These are phyloP conservation scores for Leishmania amazonensis DNA, from an alignment of 208 protist genomes.

Conservation along the genomic window DNA sequence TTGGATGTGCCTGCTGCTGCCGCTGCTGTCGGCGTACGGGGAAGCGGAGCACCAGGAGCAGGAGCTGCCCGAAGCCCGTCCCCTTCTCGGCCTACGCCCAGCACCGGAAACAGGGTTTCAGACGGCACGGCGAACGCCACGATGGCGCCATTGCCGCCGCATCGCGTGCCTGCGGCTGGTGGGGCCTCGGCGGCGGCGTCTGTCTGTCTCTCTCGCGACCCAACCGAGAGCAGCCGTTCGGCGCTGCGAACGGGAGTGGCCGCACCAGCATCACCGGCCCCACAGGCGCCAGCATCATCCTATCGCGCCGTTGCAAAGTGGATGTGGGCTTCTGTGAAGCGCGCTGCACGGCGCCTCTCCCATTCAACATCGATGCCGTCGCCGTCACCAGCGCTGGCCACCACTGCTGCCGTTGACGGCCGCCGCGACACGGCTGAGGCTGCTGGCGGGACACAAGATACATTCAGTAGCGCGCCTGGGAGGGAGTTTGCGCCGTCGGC, in stretches of 20 bases:
- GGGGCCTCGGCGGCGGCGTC: neutral
- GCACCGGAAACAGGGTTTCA: neutral
- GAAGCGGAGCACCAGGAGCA: neutral
- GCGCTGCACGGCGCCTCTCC: constrained; percentile 20
- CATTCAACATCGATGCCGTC: neutral
- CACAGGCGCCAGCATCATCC: neutral
- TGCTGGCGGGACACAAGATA: neutral
- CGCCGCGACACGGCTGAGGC: neutral
- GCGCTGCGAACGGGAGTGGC: neutral
- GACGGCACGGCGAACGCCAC: neutral
- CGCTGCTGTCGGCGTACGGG: neutral
- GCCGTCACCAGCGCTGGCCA: neutral
- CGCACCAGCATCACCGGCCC: constrained; percentile 3
- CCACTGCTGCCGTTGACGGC: neutral
- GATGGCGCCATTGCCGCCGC: neutral
- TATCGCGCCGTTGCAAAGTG: constrained; percentile 23
- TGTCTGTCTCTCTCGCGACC: neutral
- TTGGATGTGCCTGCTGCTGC: neutral
- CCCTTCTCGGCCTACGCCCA: neutral
- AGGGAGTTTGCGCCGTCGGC: neutral
- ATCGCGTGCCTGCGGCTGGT: neutral
- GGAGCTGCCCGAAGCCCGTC: neutral
- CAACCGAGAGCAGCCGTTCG: neutral
- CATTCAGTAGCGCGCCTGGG: neutral
- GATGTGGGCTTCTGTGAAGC: constrained; percentile 31